These are phyloP conservation scores for Rhizodiscina lignyota DNA, from an alignment of 495 filamentous ascomycete genomes.

Conservation along the genomic window DNA sequence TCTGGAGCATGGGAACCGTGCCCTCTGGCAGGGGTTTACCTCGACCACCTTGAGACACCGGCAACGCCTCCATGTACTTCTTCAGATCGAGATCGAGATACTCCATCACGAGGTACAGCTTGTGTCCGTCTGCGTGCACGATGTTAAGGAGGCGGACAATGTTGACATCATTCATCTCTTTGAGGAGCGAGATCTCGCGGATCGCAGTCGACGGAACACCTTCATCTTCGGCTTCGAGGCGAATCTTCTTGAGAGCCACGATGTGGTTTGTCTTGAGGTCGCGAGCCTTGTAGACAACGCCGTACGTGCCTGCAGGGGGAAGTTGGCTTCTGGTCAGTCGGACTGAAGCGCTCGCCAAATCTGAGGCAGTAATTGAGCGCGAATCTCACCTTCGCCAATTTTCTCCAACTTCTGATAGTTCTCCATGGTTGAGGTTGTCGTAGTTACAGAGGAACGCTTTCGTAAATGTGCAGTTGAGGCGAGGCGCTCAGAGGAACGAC, in stretches of 20 bases:
- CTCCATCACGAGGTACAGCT: constrained; percentile 97
- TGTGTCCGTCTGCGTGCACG: constrained; percentile 92
- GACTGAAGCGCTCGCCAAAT: no score
- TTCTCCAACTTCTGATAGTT: constrained; percentile 99
- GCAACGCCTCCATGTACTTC: constrained; percentile 97
- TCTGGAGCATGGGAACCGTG: constrained; percentile 41
- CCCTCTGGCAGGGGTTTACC: constrained; percentile 81
- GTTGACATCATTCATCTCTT: constrained; percentile 95
- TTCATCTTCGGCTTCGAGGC: constrained; percentile 89
- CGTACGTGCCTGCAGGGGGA: constrained; percentile 21
- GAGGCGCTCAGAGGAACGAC: no score
- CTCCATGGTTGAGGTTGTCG: constrained; percentile 48
- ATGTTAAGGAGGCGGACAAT: constrained; percentile 97
- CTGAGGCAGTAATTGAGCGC: no score
- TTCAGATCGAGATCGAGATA: constrained; percentile 99
- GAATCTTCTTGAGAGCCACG: constrained; percentile 96
- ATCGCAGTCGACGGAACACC: constrained; percentile 97
- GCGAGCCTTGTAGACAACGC: constrained; percentile 82
- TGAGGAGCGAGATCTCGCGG: constrained; percentile 96
- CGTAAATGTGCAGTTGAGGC: no score
- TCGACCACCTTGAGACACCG: constrained; percentile 73
- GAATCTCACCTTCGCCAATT: constrained; percentile 74
- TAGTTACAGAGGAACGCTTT: background rate
- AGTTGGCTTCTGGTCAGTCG: no score
- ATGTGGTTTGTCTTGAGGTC: constrained; percentile 80